Conservation (phyloP, 2,329 filamentous ascomycete genomes). For the Ophiostoma piceae region DNA sequence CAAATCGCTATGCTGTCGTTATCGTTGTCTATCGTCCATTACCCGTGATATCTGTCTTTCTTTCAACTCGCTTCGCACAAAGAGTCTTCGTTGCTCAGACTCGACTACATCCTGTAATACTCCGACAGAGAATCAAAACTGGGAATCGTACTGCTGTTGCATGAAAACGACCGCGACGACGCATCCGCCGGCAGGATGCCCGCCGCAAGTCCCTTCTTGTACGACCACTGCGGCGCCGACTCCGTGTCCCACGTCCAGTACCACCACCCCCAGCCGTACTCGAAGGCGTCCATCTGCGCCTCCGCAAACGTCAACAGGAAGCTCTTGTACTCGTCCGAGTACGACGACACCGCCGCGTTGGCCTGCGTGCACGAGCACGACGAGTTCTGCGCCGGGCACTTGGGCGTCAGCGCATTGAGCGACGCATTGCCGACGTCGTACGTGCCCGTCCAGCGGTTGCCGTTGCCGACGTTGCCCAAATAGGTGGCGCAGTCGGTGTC, state of each 20-base stretch:
- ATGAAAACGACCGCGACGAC: conserved; percentile 65
- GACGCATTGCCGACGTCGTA: conserved; percentile 61
- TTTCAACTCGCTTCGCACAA: neutral
- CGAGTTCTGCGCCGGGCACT: conserved; percentile 63
- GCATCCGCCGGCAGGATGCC: conserved; percentile 75
- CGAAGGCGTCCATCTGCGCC: conserved; percentile 92
- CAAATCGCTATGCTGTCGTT: conserved; percentile 2
- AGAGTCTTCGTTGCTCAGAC: neutral
- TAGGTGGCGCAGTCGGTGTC: conserved; percentile 88
- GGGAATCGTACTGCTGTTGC: conserved; percentile 49
- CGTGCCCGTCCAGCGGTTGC: conserved; percentile 88
- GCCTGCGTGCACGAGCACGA: conserved; percentile 69
- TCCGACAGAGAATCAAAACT: conserved; percentile 50
- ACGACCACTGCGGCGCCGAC: conserved; percentile 71
- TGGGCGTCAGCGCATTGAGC: conserved; percentile 60
- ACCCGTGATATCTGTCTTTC: neutral
- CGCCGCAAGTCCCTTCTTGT: conserved; percentile 69
- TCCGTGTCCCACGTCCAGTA: conserved; percentile 98
- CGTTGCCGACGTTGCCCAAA: conserved; percentile 84
- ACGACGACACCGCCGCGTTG: conserved; percentile 65
- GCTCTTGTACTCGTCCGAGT: conserved; percentile 69
- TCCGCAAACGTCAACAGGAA: conserved; percentile 88
- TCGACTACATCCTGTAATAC: conserved; percentile 38
- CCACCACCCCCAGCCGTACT: conserved; percentile 94
- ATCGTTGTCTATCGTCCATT: neutral